phyloP scores from a whole-genome alignment of 805 yeast genomes.

The Ogataea pignaliae region DNA sequence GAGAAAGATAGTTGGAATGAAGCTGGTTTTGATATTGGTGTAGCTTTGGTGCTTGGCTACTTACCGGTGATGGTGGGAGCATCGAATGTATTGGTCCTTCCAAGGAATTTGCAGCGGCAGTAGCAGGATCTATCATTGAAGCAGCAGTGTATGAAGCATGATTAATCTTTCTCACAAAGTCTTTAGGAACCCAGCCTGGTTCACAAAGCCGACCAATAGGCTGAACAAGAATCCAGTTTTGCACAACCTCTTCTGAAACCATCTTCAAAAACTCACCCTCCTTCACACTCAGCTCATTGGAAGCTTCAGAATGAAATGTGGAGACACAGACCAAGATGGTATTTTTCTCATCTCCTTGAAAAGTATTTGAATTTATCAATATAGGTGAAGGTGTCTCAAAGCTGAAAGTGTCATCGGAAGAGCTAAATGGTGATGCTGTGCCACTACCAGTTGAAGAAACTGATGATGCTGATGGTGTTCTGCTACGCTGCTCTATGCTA shows the following conservation, averaged over 20 bases:
- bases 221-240: constrained; percentile 56
- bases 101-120: no score
- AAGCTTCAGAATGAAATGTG: constrained; percentile 39
- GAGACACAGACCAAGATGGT: constrained; percentile 41
- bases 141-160: not conserved
- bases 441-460: no score
- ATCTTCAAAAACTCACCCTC: constrained; percentile 52
- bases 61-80: no score
- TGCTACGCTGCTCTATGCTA: not conserved
- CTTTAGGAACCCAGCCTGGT: constrained; percentile 51
- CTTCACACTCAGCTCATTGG: constrained; percentile 39
- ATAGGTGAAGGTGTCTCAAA: constrained; percentile 1
- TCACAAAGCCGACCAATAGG: constrained; percentile 42
- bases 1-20: not conserved
- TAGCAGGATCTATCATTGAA: no score
- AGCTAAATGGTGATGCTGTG: not conserved
- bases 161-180: constrained; percentile 26
- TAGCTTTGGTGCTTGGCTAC: not conserved
- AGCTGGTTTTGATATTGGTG: not conserved
- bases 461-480: no score
- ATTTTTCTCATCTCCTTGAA: not conserved
- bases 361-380: not conserved
- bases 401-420: not conserved
- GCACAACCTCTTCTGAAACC: constrained; percentile 37
- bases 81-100: no score